Conservation (phyloP, 1,284 basidiomycete species). For the Boletus smithii region DNA sequence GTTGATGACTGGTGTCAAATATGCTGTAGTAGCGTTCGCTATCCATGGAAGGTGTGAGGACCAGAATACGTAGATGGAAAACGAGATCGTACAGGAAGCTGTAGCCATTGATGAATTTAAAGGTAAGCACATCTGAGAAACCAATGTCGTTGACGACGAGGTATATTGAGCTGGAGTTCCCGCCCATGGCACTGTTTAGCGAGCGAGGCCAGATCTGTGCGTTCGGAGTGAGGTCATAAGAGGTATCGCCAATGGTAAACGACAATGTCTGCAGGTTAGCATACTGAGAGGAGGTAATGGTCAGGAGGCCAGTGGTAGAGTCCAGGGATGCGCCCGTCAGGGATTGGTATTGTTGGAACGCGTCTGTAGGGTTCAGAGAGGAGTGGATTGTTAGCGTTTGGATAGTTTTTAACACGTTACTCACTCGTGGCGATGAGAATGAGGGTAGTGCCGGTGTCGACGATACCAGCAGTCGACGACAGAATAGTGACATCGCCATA, state of each 20-base stretch:
- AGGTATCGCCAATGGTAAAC: background rate
- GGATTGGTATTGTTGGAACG: background rate
- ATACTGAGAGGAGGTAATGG: slow-evolving; percentile 39
- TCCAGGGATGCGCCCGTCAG: slow-evolving; percentile 39
- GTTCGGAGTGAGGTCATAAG: background rate
- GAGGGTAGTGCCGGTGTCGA: background rate
- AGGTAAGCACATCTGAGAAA: too few species aligned
- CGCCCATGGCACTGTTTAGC: background rate
- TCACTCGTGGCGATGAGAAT: background rate
- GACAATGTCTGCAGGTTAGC: slow-evolving; percentile 39
- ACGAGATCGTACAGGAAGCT: background rate
- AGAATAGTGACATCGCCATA: too few species aligned
- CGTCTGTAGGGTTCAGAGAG: background rate
- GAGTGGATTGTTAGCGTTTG: background rate
- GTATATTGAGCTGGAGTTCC: background rate
- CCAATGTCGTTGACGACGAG: background rate
- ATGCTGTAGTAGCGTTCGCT: slow-evolving; percentile 50
- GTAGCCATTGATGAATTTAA: background rate
- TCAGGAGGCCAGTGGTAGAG: slow-evolving; percentile 40
- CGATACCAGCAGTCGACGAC: background rate
- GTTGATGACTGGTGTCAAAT: too few species aligned
- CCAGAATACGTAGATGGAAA: too few species aligned
- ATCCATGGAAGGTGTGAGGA: too few species aligned
- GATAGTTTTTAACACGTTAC: background rate
- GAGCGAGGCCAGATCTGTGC: background rate